phyloP scores from a whole-genome alignment of 1,139 yeast genomes.

The Nakaseomyces glabratus region DNA sequence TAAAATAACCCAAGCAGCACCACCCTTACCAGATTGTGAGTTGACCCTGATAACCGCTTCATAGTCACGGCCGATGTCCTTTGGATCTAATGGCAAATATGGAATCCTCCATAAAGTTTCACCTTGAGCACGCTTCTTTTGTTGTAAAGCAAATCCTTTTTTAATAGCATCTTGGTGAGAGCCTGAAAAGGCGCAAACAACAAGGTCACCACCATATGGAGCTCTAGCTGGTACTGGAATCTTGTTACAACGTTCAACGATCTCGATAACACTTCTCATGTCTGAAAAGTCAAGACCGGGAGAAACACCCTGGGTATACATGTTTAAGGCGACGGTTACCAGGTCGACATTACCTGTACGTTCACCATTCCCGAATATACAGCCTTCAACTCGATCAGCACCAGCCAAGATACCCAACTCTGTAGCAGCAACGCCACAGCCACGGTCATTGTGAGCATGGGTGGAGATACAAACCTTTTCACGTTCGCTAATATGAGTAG shows the following conservation, averaged over 20 bases:
- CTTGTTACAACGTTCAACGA: slow-evolving; percentile 90
- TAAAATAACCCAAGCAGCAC: slow-evolving; percentile 94
- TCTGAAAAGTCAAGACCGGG: slow-evolving; percentile 87
- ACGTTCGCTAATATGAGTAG: slow-evolving; percentile 68
- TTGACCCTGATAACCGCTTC: slow-evolving; percentile 97
- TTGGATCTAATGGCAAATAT: slow-evolving; percentile 91
- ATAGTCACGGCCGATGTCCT: slow-evolving; percentile 91
- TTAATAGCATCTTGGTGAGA: slow-evolving; percentile 98
- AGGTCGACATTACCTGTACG: slow-evolving; percentile 97
- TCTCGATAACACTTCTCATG: slow-evolving; percentile 67
- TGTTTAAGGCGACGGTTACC: slow-evolving; percentile 82
- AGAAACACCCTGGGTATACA: slow-evolving; percentile 87
- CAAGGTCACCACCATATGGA: slow-evolving; percentile 94
- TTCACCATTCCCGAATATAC: slow-evolving; percentile 96
- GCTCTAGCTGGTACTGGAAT: slow-evolving; percentile 90
- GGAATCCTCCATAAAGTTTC: slow-evolving; percentile 69
- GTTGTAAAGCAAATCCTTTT: slow-evolving; percentile 73
- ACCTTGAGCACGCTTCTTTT: slow-evolving; percentile 39
- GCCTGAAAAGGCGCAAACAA: slow-evolving; percentile 93
- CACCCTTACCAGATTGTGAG: slow-evolving; percentile 97
- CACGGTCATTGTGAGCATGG: slow-evolving; percentile 95
- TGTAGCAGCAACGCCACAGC: slow-evolving; percentile 96
- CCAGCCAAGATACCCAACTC: slow-evolving; percentile 93
- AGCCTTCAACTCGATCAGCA: slow-evolving; percentile 96
- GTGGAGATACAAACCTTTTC: slow-evolving; percentile 82